Conservation (phyloP, 805 yeast genomes). For the Ogataea philodendri region DNA sequence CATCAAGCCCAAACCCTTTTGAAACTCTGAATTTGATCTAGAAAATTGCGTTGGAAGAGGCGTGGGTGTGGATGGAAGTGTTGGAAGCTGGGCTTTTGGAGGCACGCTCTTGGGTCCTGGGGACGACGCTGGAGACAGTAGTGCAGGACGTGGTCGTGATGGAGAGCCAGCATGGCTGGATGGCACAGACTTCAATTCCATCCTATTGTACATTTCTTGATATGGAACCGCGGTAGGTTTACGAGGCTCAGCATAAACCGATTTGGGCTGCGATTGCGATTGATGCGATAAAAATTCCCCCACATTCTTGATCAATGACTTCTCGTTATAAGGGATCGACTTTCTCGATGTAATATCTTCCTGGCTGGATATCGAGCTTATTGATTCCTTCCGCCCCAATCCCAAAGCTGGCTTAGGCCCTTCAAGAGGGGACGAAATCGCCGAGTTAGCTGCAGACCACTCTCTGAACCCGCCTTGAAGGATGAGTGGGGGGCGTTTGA, state of each 20-base stretch:
- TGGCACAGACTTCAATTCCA: conserved; percentile 1
- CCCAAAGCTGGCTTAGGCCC: conserved; percentile 22
- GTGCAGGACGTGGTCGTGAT: conserved; percentile 23
- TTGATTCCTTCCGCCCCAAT: conserved; percentile 14
- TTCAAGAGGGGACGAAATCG: conserved; percentile 23
- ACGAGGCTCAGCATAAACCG: conserved; percentile 10
- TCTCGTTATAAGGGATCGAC: conserved; percentile 17
- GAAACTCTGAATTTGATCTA: conserved; percentile 15
- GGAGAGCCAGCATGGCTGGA: conserved; percentile 15
- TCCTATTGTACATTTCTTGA: conserved; percentile 5
- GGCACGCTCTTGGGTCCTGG: conserved; percentile 15
- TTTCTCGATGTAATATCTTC: conserved; percentile 15
- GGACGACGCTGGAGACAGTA: conserved; percentile 17
- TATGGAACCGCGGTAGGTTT: conserved; percentile 7
- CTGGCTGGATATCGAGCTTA: conserved; percentile 13
- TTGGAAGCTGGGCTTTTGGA: conserved; percentile 14
- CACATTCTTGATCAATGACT: conserved; percentile 22
- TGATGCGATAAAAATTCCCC: conserved; percentile 22
- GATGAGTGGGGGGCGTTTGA: conserved; percentile 42
- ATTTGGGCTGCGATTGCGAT: conserved; percentile 17
- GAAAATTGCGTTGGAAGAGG: conserved; percentile 11
- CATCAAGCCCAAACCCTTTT: conserved; percentile 39
- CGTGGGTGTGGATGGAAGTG: conserved; percentile 6
- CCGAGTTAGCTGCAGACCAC: conserved; percentile 42
- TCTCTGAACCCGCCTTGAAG: conserved; percentile 62